Evolutionary conservation across 441 rosid genomes (phyloP), one percentile per base, ranked within the genome.

Genomic region (Heliophila coronopifolia): DNA sequence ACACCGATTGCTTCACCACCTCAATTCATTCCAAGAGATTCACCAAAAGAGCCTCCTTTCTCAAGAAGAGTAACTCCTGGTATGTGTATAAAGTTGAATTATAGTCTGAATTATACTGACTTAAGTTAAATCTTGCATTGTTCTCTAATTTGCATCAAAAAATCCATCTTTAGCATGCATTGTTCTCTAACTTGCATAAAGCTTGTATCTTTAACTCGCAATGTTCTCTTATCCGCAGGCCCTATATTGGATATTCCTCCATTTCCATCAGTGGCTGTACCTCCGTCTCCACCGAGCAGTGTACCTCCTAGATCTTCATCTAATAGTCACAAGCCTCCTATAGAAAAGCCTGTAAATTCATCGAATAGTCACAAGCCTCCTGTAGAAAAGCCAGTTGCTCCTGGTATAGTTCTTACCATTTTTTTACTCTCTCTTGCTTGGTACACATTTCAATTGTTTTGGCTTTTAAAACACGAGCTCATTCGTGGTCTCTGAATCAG

Each of bases 401-500:
- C 76, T 40, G 71, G 81, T 76, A 68, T 38, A 51, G 53, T n/a
- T n/a, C n/a, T n/a, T 55, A n/a, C 63, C 56, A 10, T 65, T 73
- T 72, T 20, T 43, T 56, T 54, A 6, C 53, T 3, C 1, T 9
- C 15, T 12, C 16, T 45, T 28, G 5, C 27, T 52, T 3, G 2
- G 10, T 23, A 10, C 7, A 11, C 10, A 16, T 24, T 32, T 32
- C 16, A 17, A 15, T 9, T 3, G 50, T 22, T 19, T 54, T 0
- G 2, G 2, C 11, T 32, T 26, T 12, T 1, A 27, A 33, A n/a
- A 7, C 8, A 14, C 7, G 4, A 17, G 38, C 39, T 30, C 22
- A 48, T 20, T 55, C 9, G 11, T 55, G 26, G 22, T 13, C 11
- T 42, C 8, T 46, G 17, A 54, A 32, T 61, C 80, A 57, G 68